phyloP scores from a whole-genome alignment of 768 basidiomycete species.

The Crepidotus variabilis region DNA sequence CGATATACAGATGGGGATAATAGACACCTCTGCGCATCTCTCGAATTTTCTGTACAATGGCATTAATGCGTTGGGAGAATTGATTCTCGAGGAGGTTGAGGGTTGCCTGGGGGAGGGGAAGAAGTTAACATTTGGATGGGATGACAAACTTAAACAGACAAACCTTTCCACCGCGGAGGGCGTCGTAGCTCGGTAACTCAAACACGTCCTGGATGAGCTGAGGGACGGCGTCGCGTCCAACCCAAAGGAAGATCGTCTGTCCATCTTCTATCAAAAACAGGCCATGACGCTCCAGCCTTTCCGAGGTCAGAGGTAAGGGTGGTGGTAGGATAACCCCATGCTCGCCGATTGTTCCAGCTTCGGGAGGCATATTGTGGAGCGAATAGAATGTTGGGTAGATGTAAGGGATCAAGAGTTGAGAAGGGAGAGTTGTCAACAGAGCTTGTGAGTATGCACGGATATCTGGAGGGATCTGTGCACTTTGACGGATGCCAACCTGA shows the following conservation, averaged over 20 bases:
- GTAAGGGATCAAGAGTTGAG: constrained; percentile 89
- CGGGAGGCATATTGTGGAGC: constrained; percentile 92
- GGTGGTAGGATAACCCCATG: constrained; percentile 85
- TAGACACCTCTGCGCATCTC: constrained; percentile 93
- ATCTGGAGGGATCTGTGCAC: constrained; percentile 95
- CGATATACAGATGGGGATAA: constrained; percentile 90
- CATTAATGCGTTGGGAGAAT: constrained; percentile 94
- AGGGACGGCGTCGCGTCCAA: constrained; percentile 98
- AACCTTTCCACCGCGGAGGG: constrained; percentile 92
- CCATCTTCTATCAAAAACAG: constrained; percentile 96
- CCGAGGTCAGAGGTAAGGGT: constrained; percentile 88
- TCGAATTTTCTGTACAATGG: constrained; percentile 89
- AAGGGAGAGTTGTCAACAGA: constrained; percentile 84
- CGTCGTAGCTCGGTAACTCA: constrained; percentile 82
- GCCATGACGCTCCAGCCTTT: constrained; percentile 91
- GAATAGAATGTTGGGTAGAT: constrained; percentile 95
- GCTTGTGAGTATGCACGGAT: constrained; percentile 94
- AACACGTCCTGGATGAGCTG: constrained; percentile 94
- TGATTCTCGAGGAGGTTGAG: constrained; percentile 89
- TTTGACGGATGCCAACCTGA: constrained; percentile 92
- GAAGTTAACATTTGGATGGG: neutral
- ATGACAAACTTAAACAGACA: constrained; percentile 9
- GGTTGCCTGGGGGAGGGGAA: constrained; percentile 53
- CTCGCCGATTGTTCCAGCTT: constrained; percentile 92
- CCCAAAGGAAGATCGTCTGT: constrained; percentile 97